phyloP scores from a whole-genome alignment of 1,284 basidiomycete genomes.

The Bondarzewia mesenterica region DNA sequence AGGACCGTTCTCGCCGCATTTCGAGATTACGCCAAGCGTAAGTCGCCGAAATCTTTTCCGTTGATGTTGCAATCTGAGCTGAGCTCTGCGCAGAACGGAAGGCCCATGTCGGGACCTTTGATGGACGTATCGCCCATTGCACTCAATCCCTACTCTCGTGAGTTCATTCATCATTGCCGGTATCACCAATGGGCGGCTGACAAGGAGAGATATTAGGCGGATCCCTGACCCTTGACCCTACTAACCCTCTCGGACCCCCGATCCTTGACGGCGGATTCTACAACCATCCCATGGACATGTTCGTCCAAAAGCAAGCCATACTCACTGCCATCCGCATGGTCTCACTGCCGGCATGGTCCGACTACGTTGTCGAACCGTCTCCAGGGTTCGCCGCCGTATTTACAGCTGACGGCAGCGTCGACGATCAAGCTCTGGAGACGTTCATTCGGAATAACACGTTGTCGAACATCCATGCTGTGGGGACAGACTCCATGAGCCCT shows the following conservation, averaged over 20 bases:
- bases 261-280: constrained; percentile 30
- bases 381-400: not conserved
- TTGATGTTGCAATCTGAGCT: too few species aligned
- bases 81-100: too few species aligned
- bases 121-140: constrained; percentile 1
- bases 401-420: not conserved
- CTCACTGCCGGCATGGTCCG: constrained; percentile 24
- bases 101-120: too few species aligned
- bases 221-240: constrained; percentile 24
- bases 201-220: constrained; percentile 25
- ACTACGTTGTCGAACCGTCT: constrained; percentile 18
- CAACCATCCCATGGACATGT: constrained; percentile 27
- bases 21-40: too few species aligned
- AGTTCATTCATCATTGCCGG: too few species aligned
- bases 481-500: too few species aligned
- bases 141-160: not conserved
- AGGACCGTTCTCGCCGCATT: too few species aligned
- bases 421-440: not conserved
- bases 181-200: too few species aligned
- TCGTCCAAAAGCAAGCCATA: constrained; percentile 24
- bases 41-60: too few species aligned
- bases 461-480: too few species aligned
- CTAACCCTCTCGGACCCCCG: constrained; percentile 31
- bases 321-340: constrained; percentile 23
- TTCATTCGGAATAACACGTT: too few species aligned